These are phyloP conservation scores for Myriosclerotinia scirpicola DNA, from an alignment of 2,329 filamentous ascomycete genomes.

Conservation along the genomic window DNA sequence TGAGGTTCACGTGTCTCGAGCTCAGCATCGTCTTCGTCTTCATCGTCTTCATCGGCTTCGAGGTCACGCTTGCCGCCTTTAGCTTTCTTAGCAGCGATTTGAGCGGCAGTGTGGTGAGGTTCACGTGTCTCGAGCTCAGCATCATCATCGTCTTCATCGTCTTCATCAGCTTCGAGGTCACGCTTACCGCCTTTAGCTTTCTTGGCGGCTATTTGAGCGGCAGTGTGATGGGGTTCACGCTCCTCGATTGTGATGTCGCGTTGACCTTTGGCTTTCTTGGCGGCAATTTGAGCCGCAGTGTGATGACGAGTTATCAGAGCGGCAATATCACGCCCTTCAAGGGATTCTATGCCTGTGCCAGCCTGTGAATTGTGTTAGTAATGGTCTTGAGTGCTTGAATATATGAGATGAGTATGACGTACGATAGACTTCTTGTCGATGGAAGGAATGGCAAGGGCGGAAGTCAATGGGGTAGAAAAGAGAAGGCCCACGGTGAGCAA, in stretches of 20 bases:
- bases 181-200: constrained; percentile 26
- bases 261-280: constrained; percentile 26
- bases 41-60: constrained; percentile 17
- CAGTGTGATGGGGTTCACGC: constrained; percentile 31
- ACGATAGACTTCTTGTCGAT: constrained; percentile 29
- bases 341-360: constrained; percentile 8
- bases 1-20: constrained; percentile 23
- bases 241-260: constrained; percentile 24
- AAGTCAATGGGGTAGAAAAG: constrained; percentile 33
- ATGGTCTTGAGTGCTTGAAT: neutral
- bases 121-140: no score
- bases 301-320: constrained; percentile 27
- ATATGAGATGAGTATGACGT: neutral
- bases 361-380: constrained; percentile 2
- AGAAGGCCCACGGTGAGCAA: constrained; percentile 36
- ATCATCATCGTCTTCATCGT: no score
- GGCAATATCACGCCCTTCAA: constrained; percentile 16
- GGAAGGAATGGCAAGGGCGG: constrained; percentile 29
- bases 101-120: no score
- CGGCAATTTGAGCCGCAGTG: constrained; percentile 27
- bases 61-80: constrained; percentile 18
- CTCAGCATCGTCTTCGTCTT: no score
- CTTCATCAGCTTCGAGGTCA: neutral
- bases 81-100: constrained; percentile 20
- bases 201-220: constrained; percentile 33